A percentile compares a stretch with the other conserved stretches of the same genome.
Evolutionary conservation across 352 stramenopile genomes (phyloP).

Genomic region (Phytophthora chlamydospora): DNA sequence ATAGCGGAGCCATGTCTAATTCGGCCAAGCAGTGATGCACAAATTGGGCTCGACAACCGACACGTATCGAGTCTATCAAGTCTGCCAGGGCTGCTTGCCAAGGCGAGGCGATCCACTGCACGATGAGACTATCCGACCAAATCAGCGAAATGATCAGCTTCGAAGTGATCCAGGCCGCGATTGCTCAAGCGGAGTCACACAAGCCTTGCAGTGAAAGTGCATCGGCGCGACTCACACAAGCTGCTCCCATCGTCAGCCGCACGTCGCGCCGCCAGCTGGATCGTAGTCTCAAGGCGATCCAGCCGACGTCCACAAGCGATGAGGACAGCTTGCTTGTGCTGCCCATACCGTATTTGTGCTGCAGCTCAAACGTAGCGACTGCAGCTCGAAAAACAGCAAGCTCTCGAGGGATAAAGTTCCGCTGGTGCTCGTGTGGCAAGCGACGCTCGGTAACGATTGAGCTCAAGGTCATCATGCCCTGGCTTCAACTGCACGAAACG

Average conservation of each 20-base stretch:
- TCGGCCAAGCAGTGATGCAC: slow-evolving; percentile 7
- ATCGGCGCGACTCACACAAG: slow-evolving; percentile 3
- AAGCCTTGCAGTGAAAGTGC: slow-evolving; percentile 7
- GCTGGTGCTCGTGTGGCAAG: neutral
- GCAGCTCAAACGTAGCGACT: too few species aligned
- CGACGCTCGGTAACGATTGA: too few species aligned
- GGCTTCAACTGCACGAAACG: slow-evolving; percentile 31
- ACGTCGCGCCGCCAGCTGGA: slow-evolving; percentile 24
- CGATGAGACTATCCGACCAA: slow-evolving; percentile 5
- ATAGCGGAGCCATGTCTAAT: slow-evolving; percentile 34
- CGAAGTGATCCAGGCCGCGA: neutral
- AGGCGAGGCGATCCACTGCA: neutral
- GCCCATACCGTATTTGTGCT: too few species aligned
- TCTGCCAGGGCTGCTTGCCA: neutral
- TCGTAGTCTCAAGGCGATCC: slow-evolving; percentile 7
- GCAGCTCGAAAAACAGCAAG: neutral
- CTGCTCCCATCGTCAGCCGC: slow-evolving; percentile 5
- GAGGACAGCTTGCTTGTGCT: neutral
- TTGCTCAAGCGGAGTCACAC: slow-evolving; percentile 13
- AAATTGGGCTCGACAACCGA: slow-evolving; percentile 2
- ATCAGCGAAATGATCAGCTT: slow-evolving; percentile 11
- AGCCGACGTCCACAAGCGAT: slow-evolving; percentile 8
- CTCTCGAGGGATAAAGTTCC: neutral
- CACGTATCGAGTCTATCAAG: slow-evolving; percentile 10
- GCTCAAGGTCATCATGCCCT: neutral